Conservation (phyloP, 1,139 yeast species). For the Hyphopichia burtonii region DNA sequence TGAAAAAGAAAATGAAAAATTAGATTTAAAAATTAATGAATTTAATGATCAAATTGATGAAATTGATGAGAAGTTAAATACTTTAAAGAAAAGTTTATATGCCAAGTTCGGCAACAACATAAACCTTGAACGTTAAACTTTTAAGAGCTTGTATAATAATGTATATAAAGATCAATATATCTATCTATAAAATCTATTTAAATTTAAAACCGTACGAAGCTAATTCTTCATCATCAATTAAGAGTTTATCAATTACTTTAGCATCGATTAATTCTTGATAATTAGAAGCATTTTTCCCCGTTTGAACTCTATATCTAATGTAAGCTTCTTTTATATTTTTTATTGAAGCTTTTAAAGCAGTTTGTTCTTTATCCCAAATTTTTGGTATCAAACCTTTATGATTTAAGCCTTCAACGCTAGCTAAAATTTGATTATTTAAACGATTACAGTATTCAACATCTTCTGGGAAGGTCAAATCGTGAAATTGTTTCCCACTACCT, state of each 20-base stretch:
- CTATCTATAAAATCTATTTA: background rate
- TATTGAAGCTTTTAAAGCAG: slow-evolving; percentile 29
- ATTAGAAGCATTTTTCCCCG: slow-evolving; percentile 28
- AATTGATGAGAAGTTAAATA: slow-evolving; percentile 53
- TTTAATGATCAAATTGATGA: slow-evolving; percentile 49
- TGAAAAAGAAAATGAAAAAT: slow-evolving; percentile 55
- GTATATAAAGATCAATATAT: background rate
- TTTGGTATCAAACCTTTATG: slow-evolving; percentile 33
- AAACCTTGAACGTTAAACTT: slow-evolving; percentile 57
- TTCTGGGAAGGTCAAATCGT: slow-evolving; percentile 44
- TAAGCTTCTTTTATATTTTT: slow-evolving; percentile 37
- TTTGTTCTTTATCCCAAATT: slow-evolving; percentile 36
- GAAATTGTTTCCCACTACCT: slow-evolving; percentile 44
- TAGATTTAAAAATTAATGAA: slow-evolving; percentile 49
- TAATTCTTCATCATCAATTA: slow-evolving; percentile 18
- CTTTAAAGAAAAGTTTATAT: slow-evolving; percentile 71
- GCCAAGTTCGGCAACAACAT: slow-evolving; percentile 89
- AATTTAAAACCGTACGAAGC: slow-evolving; percentile 13
- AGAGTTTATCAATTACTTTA: slow-evolving; percentile 16
- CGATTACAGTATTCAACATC: slow-evolving; percentile 46
- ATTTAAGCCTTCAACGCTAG: slow-evolving; percentile 20
- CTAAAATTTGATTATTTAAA: slow-evolving; percentile 36
- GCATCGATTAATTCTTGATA: slow-evolving; percentile 30
- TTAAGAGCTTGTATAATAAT: background rate
- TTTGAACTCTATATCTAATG: slow-evolving; percentile 25